Conservation (phyloP, 2,329 filamentous ascomycete species). For the Coniochaeta sp. region DNA sequence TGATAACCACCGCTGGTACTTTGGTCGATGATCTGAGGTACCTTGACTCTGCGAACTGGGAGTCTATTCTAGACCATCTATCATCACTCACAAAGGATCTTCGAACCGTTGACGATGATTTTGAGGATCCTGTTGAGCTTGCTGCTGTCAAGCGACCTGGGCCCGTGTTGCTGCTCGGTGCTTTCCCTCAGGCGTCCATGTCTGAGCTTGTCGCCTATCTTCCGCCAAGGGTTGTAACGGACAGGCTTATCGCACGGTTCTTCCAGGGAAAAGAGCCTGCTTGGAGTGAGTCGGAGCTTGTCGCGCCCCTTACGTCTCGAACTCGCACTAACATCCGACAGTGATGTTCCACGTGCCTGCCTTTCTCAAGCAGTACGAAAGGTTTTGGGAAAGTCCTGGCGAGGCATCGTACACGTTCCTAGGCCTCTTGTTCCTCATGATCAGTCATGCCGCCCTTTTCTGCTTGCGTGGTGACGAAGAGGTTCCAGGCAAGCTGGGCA, state of each 20-base stretch:
- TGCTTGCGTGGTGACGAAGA: slow-evolving; percentile 21
- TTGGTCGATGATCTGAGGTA: slow-evolving; percentile 17
- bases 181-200: slow-evolving; percentile 12
- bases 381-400: slow-evolving; percentile 19
- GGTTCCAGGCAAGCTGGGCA: background rate
- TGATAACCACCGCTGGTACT: slow-evolving; percentile 11
- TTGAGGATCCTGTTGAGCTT: slow-evolving; percentile 8
- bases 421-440: slow-evolving; percentile 23
- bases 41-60: slow-evolving; percentile 22
- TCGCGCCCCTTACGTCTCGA: slow-evolving; percentile 20
- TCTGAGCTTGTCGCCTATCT: slow-evolving; percentile 12
- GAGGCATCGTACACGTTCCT: slow-evolving; percentile 17
- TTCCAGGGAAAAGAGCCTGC: slow-evolving; percentile 19
- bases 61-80: slow-evolving; percentile 22
- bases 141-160: slow-evolving; percentile 8
- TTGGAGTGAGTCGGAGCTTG: slow-evolving; percentile 18
- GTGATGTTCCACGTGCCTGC: background rate
- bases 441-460: slow-evolving; percentile 55
- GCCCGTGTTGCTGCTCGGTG: slow-evolving; percentile 16
- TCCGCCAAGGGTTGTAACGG: slow-evolving; percentile 15
- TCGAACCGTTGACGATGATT: slow-evolving; percentile 13
- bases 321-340: background rate
- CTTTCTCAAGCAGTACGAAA: slow-evolving; percentile 14
- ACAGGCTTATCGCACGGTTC: slow-evolving; percentile 19
- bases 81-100: slow-evolving; percentile 14